Conservation (phyloP, 2,329 filamentous ascomycete genomes). For the Colletotrichum musicola region DNA sequence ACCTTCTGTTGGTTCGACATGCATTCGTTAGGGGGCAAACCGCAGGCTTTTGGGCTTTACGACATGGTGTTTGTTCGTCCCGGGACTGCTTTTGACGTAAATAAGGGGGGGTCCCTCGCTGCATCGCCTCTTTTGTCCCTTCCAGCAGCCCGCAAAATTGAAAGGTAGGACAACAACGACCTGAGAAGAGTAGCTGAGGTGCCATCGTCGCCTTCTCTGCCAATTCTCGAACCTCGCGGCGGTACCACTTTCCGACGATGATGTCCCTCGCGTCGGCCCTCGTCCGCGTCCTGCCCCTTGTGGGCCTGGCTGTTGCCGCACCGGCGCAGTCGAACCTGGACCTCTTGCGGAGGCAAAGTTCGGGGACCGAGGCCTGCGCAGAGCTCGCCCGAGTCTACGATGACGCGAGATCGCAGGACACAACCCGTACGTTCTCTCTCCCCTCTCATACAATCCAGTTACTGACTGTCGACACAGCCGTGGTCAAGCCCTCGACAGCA, state of each 20-base stretch:
- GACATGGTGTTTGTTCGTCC: too few species aligned
- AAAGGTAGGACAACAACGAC: background rate
- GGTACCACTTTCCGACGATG: slow-evolving; percentile 1
- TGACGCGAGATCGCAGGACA: background rate
- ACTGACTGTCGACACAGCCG: background rate
- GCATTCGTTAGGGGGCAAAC: background rate
- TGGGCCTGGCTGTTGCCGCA: slow-evolving; percentile 5
- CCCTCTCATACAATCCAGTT: background rate
- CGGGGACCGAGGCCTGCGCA: slow-evolving; percentile 6
- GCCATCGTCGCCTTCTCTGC: background rate
- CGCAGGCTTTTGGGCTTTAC: too few species aligned
- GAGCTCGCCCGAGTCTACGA: slow-evolving; percentile 20
- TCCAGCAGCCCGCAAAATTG: background rate
- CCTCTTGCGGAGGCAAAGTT: slow-evolving; percentile 4
- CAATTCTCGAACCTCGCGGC: too few species aligned
- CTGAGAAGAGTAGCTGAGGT: background rate
- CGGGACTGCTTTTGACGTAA: too few species aligned
- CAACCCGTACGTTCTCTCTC: background rate
- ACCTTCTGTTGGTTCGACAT: background rate
- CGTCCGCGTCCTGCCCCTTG: background rate
- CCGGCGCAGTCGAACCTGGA: background rate
- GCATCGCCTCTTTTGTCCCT: too few species aligned
- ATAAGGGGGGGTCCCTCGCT: too few species aligned
- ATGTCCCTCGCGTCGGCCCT: background rate
- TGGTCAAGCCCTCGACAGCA: slow-evolving; percentile 39